Conservation (phyloP, 78 protist species). For the Dictyostelium citrinum region DNA sequence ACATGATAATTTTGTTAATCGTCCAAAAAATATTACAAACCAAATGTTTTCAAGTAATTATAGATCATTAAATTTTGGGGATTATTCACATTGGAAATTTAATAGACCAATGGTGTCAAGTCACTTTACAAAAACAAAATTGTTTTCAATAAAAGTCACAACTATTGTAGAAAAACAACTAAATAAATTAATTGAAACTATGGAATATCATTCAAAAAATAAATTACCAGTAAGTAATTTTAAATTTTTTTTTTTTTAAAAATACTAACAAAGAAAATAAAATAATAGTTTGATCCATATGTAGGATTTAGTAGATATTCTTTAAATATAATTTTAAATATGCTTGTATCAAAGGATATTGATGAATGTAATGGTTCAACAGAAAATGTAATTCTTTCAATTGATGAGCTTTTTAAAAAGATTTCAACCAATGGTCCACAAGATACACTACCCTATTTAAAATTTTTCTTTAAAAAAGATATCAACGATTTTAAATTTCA, state of each 20-base stretch:
- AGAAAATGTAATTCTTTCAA: background rate
- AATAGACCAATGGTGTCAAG: background rate
- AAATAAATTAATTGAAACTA: background rate
- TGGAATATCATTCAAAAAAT: background rate
- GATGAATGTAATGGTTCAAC: background rate
- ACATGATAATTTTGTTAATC: background rate
- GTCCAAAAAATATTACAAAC: background rate
- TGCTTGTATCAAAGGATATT: background rate
- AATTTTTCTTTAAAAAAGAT: background rate
- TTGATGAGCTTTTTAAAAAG: background rate
- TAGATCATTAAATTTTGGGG: background rate
- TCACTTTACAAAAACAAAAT: slow-evolving; percentile 37
- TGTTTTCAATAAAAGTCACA: background rate
- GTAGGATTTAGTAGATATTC: background rate
- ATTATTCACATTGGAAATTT: background rate
- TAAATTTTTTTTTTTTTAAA: background rate
- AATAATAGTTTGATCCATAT: background rate
- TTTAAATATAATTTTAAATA: background rate
- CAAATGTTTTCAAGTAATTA: background rate
- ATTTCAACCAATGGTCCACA: background rate
- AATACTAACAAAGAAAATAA: too few relatives aligned
- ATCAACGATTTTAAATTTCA: background rate
- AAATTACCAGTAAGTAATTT: background rate
- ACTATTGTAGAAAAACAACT: background rate
- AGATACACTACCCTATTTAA: background rate